Evolutionary conservation across 2,329 filamentous ascomycete species (phyloP), one percentile per base, ranked within the genome.

Genomic region (Fusarium tricinctum): DNA sequence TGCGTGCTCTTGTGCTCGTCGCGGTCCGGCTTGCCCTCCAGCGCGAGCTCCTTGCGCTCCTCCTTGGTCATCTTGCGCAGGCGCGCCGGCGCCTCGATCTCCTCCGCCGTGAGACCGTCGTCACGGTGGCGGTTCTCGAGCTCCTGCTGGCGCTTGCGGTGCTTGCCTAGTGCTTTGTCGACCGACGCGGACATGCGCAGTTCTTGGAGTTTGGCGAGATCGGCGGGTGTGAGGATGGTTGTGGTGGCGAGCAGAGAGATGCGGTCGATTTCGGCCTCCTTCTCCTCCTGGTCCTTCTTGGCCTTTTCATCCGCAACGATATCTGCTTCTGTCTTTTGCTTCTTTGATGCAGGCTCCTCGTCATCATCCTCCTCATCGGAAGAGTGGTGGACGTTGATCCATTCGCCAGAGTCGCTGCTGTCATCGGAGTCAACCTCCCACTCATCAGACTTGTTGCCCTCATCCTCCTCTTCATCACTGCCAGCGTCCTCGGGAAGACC

Each of bases 151-250:
- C 83, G 81, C 76, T 84, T 86, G 60, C 79, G 77, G 48, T 79
- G 76, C 44, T 57, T 68, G 65, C 82, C 85, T 76, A 88, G 81
- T 48, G 83, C 84, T 65, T 92, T 90, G 68, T 91, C 88, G 46
- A 98, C 82, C 35, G 88, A 87, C 20, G 93, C 89, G 43, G 91
- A 84, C 49, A 92, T 84, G 46, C 93, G 92, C 23, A 99, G 89
- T 80, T 97, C 95, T 65, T 93, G 89, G 20, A 99, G 90, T 78
- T 98, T 98, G 71, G 92, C 91, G n/a, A 98, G 87, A 79, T 99
- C 96, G 14, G 96, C 96, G 0, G 96, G 96, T 0, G 96, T 99
- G 65, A 99, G 89, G 69, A 99, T 97, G 48, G 92, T 91, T 3
- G 93, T 97, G 0, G 93, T 97, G n/a, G 94, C 94, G 43, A 97